Evolutionary conservation across 306 rosid species (phyloP).

Genomic region (Castanea mollissima): DNA sequence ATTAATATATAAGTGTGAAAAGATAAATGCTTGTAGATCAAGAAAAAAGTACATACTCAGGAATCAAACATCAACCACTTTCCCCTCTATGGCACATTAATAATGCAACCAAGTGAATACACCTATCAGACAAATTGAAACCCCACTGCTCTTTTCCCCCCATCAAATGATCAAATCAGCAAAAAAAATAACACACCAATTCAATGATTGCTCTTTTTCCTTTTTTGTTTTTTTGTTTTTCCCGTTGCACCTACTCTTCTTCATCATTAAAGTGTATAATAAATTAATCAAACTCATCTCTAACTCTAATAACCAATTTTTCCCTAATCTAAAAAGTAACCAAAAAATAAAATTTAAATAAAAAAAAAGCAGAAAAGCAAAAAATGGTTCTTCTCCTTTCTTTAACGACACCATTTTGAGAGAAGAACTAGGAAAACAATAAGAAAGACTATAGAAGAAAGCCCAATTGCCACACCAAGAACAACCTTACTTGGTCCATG

Average conservation of each 20-base stretch:
- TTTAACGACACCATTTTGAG: constrained; percentile 73
- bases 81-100: constrained; percentile 21
- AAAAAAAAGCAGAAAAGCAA: not conserved
- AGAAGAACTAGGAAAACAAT: constrained; percentile 65
- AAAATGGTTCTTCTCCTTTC: not conserved
- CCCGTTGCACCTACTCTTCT: constrained; percentile 18
- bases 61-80: constrained; percentile 23
- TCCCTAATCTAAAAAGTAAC: constrained; percentile 38
- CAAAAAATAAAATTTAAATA: not conserved
- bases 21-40: constrained; percentile 28
- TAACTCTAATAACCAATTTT: constrained; percentile 21
- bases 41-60: constrained; percentile 33
- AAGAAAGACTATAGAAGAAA: constrained; percentile 79
- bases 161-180: constrained; percentile 32
- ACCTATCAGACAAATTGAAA: constrained; percentile 1
- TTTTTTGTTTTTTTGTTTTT: constrained; percentile 1
- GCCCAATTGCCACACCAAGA: constrained; percentile 86
- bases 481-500: constrained; percentile 79
- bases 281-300: constrained; percentile 29
- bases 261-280: constrained; percentile 30
- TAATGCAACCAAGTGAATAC: constrained; percentile 20
- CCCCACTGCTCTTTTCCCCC: constrained; percentile 22
- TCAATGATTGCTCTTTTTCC: constrained; percentile 23
- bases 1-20: not conserved
- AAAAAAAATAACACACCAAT: constrained; percentile 26